Percentiles rank a stretch among this genome's conserved stretches.
phyloP scores from a whole-genome alignment of 805 yeast genomes.

The Yamadazyma laniorum region DNA sequence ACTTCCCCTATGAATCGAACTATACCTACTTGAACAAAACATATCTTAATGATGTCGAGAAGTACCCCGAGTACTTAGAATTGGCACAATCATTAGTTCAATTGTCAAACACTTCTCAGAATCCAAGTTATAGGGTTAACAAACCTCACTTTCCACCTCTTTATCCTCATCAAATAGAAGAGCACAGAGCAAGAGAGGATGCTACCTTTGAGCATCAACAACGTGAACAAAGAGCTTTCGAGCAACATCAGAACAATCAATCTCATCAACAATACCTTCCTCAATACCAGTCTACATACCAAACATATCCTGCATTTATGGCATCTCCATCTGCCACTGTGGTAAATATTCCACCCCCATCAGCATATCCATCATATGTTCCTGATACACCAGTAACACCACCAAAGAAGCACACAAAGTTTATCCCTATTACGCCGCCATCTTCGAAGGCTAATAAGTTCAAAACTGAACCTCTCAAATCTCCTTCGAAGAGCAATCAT shows the following conservation, averaged over 20 bases:
- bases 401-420: constrained; percentile 22
- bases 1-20: constrained; percentile 54
- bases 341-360: constrained; percentile 7
- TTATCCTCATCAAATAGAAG: constrained; percentile 16
- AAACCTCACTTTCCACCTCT: constrained; percentile 14
- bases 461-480: constrained; percentile 31
- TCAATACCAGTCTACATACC: constrained; percentile 11
- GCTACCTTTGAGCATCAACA: constrained; percentile 2
- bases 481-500: constrained; percentile 28
- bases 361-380: constrained; percentile 6
- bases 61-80: constrained; percentile 48
- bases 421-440: constrained; percentile 44
- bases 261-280: constrained; percentile 2
- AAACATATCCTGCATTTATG: constrained; percentile 9
- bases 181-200: constrained; percentile 1
- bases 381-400: constrained; percentile 18
- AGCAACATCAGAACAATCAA: constrained; percentile 3
- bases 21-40: constrained; percentile 50
- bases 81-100: constrained; percentile 43
- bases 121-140: neutral
- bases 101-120: constrained; percentile 21
- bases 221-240: constrained; percentile 3
- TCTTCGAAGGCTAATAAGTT: constrained; percentile 25
- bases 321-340: constrained; percentile 15
- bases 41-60: constrained; percentile 47